Evolutionary conservation across 1,284 basidiomycete genomes (phyloP), one percentile per base, ranked within the genome.

Genomic region (Salmacisia buchloeana): DNA sequence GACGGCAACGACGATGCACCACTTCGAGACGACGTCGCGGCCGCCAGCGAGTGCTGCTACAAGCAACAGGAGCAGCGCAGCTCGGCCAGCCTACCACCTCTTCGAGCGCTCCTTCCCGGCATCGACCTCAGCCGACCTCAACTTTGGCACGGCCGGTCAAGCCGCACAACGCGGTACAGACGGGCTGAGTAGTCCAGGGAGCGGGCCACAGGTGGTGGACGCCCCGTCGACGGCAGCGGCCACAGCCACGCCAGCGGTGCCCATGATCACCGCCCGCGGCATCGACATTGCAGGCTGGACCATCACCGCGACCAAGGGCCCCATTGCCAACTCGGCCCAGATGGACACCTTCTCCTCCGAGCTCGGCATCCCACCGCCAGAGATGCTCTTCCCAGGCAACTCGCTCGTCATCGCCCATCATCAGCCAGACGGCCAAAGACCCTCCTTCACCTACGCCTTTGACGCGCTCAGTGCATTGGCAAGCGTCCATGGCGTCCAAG

Each of bases 371-470:
- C 90, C 94, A 0, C 81, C 94, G 0, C 96, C 96, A 2, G 94
- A 99, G 79, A 98, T 98, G 92, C 93, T 90, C 0, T 98, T 97
- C 76, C 93, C 93, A 3, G 86, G 86, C 79, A 98, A 97, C 80
- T 81, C 81, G 21, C 84, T 99, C 1, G 82, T 84, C 6, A 82
- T 97, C 13, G 64, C 65, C 1, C 82, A 84, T 71, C 80, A 75
- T 7, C 80, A 84, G 1, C 86, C 86, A 23, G 85, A 85, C n/a
- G n/a, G n/a, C n/a, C n/a, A n/a, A n/a, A n/a, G n/a, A n/a, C n/a
- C n/a, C n/a, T n/a, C n/a, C 2, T 89, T 89, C 83, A 82, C 80
- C 46, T 87, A 91, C 66, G 74, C 81, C 1, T 94, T 96, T 75
- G 84, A 86, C 39, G 85, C 90, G 0, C 81, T 86, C 23, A 84